Evolutionary conservation across 352 stramenopile genomes (phyloP), one percentile per base, ranked within the genome.

Genomic region (Globisporangium nunn): DNA sequence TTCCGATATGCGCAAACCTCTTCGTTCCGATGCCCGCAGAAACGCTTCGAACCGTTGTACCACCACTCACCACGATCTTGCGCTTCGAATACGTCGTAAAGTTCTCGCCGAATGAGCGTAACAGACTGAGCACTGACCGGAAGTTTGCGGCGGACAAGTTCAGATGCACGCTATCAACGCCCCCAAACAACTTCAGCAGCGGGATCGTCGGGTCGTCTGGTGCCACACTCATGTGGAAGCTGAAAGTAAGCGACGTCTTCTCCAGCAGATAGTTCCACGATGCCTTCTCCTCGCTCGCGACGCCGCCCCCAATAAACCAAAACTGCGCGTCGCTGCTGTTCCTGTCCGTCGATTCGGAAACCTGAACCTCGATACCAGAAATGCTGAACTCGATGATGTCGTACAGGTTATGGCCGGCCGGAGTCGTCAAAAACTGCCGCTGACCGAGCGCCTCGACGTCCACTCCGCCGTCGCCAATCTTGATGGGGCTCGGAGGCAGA

Each of bases 301-400:
- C 63, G 18, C 53, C 45, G 4, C 58, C 50, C 23, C 33, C 23
- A 54, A 68, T 50, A 29, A 52, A 58, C 51, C 51, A 63, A 14
- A 59, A 58, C 30, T 50, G 58, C 7, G 7, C 47, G 37, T 63
- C 57, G 6, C 62, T 48, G 28, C 48, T 30, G 37, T 1, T 17
- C 37, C 37, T 12, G 37, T 15, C 37, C 15, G 4, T 41, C 6
- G 37, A 33, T 18, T 78, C 72, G 23, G 82, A 68, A 46, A 90
- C 66, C 52, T 87, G 78, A 11, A 91, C 81, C 68, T 94, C 77
- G 52, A 91, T 85, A 3, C 82, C 82, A 0, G 75, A 81, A n/a
- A 94, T 72, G 12, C 69, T 76, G 43, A 94, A 82, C 43, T 93
- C 77, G 12, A 93, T 73, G 0, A 85, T 66, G 48, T 94, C 85